Evolutionary conservation across 345 rosid genomes (phyloP).

Genomic region (Syzygium aromaticum): DNA sequence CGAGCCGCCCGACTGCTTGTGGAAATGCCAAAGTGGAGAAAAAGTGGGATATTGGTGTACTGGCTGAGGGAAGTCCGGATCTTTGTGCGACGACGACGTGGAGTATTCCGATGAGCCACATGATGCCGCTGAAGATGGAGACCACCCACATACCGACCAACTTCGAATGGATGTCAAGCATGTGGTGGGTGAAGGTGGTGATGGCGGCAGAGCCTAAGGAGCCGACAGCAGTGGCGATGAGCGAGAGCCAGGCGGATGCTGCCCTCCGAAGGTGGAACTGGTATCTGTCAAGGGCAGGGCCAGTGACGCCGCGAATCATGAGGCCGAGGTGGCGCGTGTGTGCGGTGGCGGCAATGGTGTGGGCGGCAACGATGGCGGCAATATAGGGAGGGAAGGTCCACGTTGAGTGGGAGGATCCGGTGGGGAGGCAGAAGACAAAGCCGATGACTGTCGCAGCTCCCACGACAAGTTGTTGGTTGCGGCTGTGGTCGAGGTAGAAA

Average conservation of each 20-base stretch:
- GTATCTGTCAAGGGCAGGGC: conserved; percentile 6
- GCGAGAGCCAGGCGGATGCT: conserved; percentile 48
- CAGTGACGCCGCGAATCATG: conserved; percentile 33
- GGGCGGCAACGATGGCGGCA: conserved; percentile 21
- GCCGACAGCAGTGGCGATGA: conserved; percentile 32
- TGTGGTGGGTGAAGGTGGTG: conserved; percentile 38
- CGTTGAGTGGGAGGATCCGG: conserved; percentile 30
- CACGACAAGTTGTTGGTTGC: conserved; percentile 17
- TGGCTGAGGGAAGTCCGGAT: conserved; percentile 1
- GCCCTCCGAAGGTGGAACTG: conserved; percentile 23
- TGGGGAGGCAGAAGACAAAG: conserved; percentile 41
- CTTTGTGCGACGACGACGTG: conserved; percentile 13
- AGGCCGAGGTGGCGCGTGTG: conserved; percentile 52
- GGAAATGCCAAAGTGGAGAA: conserved; percentile 1
- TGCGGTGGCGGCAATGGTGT: conserved; percentile 27
- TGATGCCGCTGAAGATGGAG: conserved; percentile 53
- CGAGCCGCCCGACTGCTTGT: conserved; percentile 5
- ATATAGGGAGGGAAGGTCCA: conserved; percentile 44
- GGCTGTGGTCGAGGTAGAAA: conserved; percentile 28
- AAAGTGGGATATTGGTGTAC: background rate
- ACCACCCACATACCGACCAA: conserved; percentile 43
- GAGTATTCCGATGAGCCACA: conserved; percentile 36
- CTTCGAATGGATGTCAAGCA: conserved; percentile 21
- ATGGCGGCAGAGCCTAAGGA: conserved; percentile 42
- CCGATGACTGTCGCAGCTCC: conserved; percentile 43